phyloP scores from a whole-genome alignment of 2,329 filamentous ascomycete species.

The Epichloe uncinata region DNA sequence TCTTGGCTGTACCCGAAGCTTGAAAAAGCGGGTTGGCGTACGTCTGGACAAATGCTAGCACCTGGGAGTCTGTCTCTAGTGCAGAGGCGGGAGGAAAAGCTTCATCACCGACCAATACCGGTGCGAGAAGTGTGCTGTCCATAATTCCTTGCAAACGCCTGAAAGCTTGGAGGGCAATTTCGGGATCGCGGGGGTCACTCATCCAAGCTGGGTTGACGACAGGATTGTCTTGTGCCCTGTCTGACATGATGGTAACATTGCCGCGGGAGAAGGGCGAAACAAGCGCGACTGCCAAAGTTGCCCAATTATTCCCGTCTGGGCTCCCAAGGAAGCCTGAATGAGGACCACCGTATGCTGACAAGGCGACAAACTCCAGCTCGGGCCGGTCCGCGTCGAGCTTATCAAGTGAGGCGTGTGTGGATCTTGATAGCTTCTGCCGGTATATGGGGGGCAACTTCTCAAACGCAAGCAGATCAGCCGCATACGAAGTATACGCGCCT shows the following conservation, averaged over 20 bases:
- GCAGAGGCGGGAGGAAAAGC: no score
- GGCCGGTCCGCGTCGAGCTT: background rate
- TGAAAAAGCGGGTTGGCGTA: conserved; percentile 23
- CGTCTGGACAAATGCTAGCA: background rate
- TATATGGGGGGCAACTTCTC: background rate
- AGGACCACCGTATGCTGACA: background rate
- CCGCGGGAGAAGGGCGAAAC: background rate
- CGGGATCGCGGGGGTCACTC: background rate
- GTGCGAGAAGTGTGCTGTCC: background rate
- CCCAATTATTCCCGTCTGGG: background rate
- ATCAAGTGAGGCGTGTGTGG: no score
- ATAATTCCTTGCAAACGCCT: background rate
- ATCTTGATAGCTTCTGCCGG: no score
- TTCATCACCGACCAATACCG: background rate
- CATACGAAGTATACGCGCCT: background rate
- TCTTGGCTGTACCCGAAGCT: background rate
- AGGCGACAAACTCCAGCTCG: background rate
- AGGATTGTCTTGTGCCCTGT: background rate
- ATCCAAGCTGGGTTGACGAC: background rate
- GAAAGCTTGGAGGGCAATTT: background rate
- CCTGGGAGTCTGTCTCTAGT: no score
- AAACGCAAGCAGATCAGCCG: background rate
- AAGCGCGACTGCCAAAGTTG: background rate
- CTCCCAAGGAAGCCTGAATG: background rate
- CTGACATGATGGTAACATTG: background rate